Base-by-base conservation (phyloP, 1,139 yeast species). In the Torulaspora pretoriensis region DNA sequence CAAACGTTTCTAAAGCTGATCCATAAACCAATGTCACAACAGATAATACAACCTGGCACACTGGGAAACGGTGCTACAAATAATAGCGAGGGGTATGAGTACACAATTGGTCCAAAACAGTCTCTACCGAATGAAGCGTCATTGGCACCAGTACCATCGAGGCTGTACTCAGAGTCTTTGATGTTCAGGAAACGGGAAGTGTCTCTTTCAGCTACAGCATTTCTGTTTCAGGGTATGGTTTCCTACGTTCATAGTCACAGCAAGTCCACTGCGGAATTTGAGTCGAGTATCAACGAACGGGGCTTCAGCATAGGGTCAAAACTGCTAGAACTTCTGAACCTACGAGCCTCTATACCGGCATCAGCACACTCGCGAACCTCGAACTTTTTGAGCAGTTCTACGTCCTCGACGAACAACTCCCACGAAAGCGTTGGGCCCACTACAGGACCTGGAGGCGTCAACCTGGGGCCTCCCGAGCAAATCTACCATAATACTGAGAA, bases 221-320 rank as follows among this genome's bases (percentile, higher is more conserved):
- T 61, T 28, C 44, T 64, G 14, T 60, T 59, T 39, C 61, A 61
- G 36, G 64, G 61, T 34, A 53, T 64, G 55, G 53, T 61, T 17
- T 38, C 55, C 4, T 50, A 53, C 24, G 45, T 56, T 17, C 54
- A 60, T 48, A 56, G 56, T 41, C 46, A 55, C 13, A 49, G 64
- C 41, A 48, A 53, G 31, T 45, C 61, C 3, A 53, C 59, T 2
- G 37, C 48, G 9, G 64, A 89, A 54, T 72, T 92, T 44, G 97
- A 90, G 60, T 72, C 77, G 25, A 73, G 85, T 51, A 73, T 92
- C 46, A 85, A 83, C 57, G 79, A 82, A 7, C 68, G 87, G 38
- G 98, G 98, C 0, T 76, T 87, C 64, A 72, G 80, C 57, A 70
- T 83, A 37, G 92, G 92, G 4, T 68, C 72, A 24, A 77, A 81